Evolutionary conservation across 2,329 filamentous ascomycete species (phyloP).

Genomic region (Ceratocystis colombiana): DNA sequence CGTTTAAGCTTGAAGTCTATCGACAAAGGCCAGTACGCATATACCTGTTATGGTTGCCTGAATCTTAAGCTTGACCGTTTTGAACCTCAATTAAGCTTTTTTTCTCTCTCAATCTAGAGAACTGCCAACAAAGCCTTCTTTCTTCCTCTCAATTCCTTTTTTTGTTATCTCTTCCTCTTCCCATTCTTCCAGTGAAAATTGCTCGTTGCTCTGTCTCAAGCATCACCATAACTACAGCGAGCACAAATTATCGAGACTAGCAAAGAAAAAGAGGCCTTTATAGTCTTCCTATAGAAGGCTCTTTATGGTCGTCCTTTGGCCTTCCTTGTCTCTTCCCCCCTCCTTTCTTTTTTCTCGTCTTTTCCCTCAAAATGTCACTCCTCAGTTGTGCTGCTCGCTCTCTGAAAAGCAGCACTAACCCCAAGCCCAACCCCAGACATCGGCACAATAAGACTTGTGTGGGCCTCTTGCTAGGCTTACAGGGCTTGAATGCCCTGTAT

Average conservation of each 20-base stretch:
- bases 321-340: neutral
- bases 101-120: neutral
- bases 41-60: neutral
- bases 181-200: neutral
- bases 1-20: conserved; percentile 8
- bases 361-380: conserved; percentile 18
- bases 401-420: neutral
- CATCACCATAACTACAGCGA: too few species aligned
- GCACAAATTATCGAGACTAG: too few species aligned
- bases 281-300: neutral
- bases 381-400: conserved; percentile 20
- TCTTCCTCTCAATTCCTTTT: conserved; percentile 1
- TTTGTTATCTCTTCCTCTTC: neutral
- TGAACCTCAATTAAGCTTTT: conserved; percentile 10
- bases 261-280: neutral
- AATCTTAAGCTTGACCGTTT: neutral
- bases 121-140: conserved; percentile 6
- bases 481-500: neutral
- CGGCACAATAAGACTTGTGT: neutral
- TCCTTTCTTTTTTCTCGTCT: neutral
- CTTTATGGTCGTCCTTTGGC: neutral
- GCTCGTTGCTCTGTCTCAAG: neutral
- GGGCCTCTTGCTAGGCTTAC: neutral
- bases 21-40: too few species aligned
- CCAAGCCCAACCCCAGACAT: neutral